Percentiles rank a stretch among this genome's conserved stretches.
These are phyloP conservation scores for Talaromyces sp. DNA, from an alignment of 2,329 filamentous ascomycete species.

Conservation along the genomic window DNA sequence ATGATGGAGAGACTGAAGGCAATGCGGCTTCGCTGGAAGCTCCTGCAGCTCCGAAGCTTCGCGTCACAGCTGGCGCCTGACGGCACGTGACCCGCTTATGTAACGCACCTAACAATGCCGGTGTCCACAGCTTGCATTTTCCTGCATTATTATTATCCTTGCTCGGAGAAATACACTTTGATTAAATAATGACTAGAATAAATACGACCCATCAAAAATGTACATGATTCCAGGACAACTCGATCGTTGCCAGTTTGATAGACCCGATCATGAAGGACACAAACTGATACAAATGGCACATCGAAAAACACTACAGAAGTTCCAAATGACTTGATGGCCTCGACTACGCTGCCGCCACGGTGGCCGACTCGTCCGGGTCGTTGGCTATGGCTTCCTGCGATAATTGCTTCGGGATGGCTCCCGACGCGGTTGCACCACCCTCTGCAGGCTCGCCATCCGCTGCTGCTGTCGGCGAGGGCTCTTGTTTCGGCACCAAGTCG, in stretches of 20 bases:
- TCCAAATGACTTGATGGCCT: not conserved
- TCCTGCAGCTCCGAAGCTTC: conserved; percentile 21
- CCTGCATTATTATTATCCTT: not conserved
- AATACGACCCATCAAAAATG: not conserved
- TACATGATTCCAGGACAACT: not conserved
- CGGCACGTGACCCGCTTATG: conserved; percentile 20
- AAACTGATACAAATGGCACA: not conserved
- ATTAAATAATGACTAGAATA: not conserved
- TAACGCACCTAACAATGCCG: not conserved
- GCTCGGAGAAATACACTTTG: not conserved
- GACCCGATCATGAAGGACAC: not conserved
- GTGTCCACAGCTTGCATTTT: not conserved
- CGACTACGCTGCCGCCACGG: conserved; percentile 1
- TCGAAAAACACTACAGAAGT: not conserved
- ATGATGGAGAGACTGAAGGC: conserved; percentile 16
- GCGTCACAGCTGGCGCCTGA: conserved; percentile 31
- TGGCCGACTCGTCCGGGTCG: conserved; percentile 4
- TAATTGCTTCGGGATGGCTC: not conserved
- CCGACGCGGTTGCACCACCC: not conserved
- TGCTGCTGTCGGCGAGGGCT: not conserved
- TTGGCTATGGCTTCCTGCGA: conserved; percentile 9
- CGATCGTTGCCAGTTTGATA: not conserved
- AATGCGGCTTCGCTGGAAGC: conserved; percentile 16
- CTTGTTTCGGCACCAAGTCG: conserved; percentile 28
- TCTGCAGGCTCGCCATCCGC: not conserved